phyloP scores from a whole-genome alignment of 345 rosid species.

The Limnanthes douglasii region DNA sequence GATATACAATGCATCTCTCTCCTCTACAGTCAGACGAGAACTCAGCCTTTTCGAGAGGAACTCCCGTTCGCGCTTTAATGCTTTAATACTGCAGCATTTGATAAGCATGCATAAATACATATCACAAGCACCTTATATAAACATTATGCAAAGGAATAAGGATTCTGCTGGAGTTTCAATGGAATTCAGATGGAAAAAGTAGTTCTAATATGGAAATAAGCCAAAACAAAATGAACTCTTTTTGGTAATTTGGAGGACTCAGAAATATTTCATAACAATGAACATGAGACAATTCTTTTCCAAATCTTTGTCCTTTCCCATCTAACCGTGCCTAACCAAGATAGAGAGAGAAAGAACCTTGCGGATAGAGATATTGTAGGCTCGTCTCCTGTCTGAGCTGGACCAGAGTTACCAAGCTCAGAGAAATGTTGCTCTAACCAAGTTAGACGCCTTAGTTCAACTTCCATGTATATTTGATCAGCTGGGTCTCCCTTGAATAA shows the following conservation, averaged over 20 bases:
- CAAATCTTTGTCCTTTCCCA: no score
- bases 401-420: slow-evolving; percentile 83
- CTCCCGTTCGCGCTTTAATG: slow-evolving; percentile 80
- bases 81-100: slow-evolving; percentile 39
- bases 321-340: no score
- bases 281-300: no score
- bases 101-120: neutral
- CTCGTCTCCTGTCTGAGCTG: slow-evolving; percentile 57
- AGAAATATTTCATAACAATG: no score
- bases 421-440: slow-evolving; percentile 94
- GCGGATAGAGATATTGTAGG: slow-evolving; percentile 61
- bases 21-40: slow-evolving; percentile 55
- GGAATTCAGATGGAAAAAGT: no score
- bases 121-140: no score
- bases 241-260: no score
- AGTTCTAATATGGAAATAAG: no score
- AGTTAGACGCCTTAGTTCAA: slow-evolving; percentile 86
- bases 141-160: no score
- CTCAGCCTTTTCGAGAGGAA: slow-evolving; percentile 80
- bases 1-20: slow-evolving; percentile 66
- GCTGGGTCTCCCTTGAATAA: slow-evolving; percentile 91
- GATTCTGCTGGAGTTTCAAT: no score
- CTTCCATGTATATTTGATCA: slow-evolving; percentile 97
- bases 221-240: no score
- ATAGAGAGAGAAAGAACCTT: slow-evolving; percentile 22